phyloP scores from a whole-genome alignment of 148 eudicot species.

The Rhododendron griersonianum region DNA sequence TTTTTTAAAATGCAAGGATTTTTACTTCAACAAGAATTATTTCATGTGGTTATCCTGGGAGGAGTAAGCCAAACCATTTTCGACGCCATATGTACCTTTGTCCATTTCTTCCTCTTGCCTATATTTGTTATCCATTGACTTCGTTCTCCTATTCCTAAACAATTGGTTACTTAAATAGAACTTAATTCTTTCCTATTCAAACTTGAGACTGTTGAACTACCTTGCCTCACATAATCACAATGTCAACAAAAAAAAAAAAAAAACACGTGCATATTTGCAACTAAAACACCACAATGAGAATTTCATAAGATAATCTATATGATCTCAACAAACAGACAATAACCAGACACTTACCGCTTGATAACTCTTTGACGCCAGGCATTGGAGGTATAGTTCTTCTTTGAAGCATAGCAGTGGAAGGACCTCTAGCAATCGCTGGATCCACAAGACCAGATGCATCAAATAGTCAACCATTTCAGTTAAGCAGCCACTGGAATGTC shows the following conservation, averaged over 20 bases:
- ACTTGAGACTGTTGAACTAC: neutral
- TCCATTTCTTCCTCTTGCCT: neutral
- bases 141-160: neutral
- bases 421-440: constrained; percentile 1
- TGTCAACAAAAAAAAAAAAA: neutral
- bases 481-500: constrained; percentile 60
- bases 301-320: neutral
- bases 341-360: neutral
- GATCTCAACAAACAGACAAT: neutral
- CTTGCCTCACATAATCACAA: neutral
- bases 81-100: neutral
- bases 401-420: neutral
- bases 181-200: neutral
- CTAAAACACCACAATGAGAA: neutral
- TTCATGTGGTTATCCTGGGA: neutral
- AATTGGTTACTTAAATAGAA: neutral
- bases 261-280: neutral
- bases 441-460: constrained; percentile 8
- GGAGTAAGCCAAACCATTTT: neutral
- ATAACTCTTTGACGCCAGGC: neutral
- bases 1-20: neutral
- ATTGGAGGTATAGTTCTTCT: neutral
- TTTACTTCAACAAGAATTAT: neutral
- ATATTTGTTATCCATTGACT: neutral
- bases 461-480: constrained; percentile 9